Evolutionary conservation across 169 alveolate species (phyloP).

Genomic region (Haemoproteus tartakovskyi): DNA sequence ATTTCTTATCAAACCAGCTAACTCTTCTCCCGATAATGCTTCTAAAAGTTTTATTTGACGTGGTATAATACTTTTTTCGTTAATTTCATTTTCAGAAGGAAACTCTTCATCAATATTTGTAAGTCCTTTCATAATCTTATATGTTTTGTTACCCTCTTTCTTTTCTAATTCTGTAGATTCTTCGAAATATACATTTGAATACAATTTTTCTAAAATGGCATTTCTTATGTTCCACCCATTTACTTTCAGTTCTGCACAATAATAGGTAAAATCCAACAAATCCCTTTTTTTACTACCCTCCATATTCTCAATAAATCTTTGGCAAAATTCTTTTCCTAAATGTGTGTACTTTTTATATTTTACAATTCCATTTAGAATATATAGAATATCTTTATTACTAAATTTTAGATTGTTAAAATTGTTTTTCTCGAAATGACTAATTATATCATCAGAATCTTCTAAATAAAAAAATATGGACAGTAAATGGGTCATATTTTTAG

Average conservation of each 20-base stretch:
- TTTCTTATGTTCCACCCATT: conserved; percentile 3
- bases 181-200: neutral
- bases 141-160: neutral
- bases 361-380: conserved; percentile 39
- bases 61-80: too few relatives aligned
- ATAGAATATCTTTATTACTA: conserved; percentile 35
- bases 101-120: too few relatives aligned
- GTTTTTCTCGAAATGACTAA: conserved; percentile 23
- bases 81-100: too few relatives aligned
- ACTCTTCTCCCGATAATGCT: conserved; percentile 8
- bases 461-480: conserved; percentile 26
- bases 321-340: conserved; percentile 10
- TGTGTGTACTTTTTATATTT: conserved; percentile 5
- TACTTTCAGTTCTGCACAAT: conserved; percentile 55
- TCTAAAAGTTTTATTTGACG: conserved; percentile 20
- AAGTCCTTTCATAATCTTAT: neutral
- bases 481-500: conserved; percentile 51
- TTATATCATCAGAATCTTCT: conserved; percentile 22
- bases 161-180: neutral
- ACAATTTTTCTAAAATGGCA: conserved; percentile 8
- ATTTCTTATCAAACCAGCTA: conserved; percentile 33
- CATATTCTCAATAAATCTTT: conserved; percentile 44
- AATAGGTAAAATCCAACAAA: conserved; percentile 45
- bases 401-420: conserved; percentile 13
- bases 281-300: conserved; percentile 10